Conservation (phyloP, 176 grass and related monocot species). For the Rhynchospora pubera region DNA sequence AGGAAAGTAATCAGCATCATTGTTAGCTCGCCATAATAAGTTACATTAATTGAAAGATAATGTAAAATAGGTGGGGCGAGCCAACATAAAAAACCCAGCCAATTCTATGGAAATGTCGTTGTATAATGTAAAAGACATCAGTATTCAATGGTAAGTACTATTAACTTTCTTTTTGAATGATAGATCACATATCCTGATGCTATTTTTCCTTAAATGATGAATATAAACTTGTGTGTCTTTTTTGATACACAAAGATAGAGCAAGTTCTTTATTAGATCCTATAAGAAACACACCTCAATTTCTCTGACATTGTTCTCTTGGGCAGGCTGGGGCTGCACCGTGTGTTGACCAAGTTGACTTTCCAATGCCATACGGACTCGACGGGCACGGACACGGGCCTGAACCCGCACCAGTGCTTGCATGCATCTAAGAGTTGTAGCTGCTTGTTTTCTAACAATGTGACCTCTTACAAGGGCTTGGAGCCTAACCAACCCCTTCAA, state of each 20-base stretch:
- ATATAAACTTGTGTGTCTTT: background rate
- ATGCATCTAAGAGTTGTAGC: slow-evolving; percentile 82
- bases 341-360: slow-evolving; percentile 58
- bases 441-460: slow-evolving; percentile 97
- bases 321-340: slow-evolving; percentile 36
- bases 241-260: background rate
- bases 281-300: slow-evolving; percentile 57
- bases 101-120: no score
- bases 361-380: slow-evolving; percentile 79
- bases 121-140: no score
- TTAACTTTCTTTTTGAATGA: no score
- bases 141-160: no score
- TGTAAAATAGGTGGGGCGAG: no score
- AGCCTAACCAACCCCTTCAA: slow-evolving; percentile 89
- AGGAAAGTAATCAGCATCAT: no score
- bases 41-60: no score
- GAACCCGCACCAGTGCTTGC: slow-evolving; percentile 92
- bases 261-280: background rate
- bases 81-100: no score
- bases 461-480: slow-evolving; percentile 91
- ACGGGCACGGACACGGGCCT: slow-evolving; percentile 82
- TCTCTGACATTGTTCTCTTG: slow-evolving; percentile 61
- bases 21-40: no score
- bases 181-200: background rate
- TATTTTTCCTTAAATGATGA: background rate